These are phyloP conservation scores for Sarocladium oryzae DNA, from an alignment of 2,329 filamentous ascomycete species.

Conservation along the genomic window DNA sequence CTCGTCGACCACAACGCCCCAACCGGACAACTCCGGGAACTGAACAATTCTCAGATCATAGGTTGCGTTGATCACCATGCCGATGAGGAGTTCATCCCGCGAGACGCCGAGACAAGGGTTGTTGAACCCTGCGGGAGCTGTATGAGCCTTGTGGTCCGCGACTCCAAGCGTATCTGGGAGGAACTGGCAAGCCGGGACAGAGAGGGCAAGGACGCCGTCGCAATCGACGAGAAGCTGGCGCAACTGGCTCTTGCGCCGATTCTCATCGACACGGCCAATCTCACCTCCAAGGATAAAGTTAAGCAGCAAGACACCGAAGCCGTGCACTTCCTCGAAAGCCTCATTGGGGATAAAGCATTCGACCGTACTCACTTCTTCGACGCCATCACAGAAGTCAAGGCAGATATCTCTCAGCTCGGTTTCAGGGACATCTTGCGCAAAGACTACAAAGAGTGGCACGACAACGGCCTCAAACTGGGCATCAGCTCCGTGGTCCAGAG, in stretches of 20 bases:
- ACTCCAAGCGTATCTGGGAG: slow-evolving; percentile 53
- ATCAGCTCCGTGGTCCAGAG: slow-evolving; percentile 58
- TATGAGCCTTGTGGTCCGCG: slow-evolving; percentile 60
- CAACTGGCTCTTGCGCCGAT: slow-evolving; percentile 63
- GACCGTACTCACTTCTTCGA: slow-evolving; percentile 50
- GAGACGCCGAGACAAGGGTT: slow-evolving; percentile 47
- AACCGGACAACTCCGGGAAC: slow-evolving; percentile 49
- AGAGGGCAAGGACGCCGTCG: slow-evolving; percentile 18
- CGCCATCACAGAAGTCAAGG: slow-evolving; percentile 57
- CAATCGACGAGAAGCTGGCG: slow-evolving; percentile 53
- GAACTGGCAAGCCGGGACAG: slow-evolving; percentile 25
- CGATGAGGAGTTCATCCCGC: slow-evolving; percentile 54
- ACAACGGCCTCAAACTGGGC: slow-evolving; percentile 52
- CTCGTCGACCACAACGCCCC: slow-evolving; percentile 76
- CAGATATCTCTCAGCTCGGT: slow-evolving; percentile 54
- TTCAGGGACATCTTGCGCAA: slow-evolving; percentile 67
- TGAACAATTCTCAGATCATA: slow-evolving; percentile 46
- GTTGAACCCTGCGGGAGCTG: slow-evolving; percentile 67
- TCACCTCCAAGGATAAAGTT: slow-evolving; percentile 58
- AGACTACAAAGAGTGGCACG: slow-evolving; percentile 78
- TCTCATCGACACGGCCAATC: slow-evolving; percentile 65
- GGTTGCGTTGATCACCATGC: slow-evolving; percentile 76
- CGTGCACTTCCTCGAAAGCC: slow-evolving; percentile 50
- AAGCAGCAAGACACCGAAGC: slow-evolving; percentile 54
- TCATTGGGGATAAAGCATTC: slow-evolving; percentile 36